These are phyloP conservation scores for Neospora caninum DNA, from an alignment of 169 alveolate genomes.

Conservation along the genomic window DNA sequence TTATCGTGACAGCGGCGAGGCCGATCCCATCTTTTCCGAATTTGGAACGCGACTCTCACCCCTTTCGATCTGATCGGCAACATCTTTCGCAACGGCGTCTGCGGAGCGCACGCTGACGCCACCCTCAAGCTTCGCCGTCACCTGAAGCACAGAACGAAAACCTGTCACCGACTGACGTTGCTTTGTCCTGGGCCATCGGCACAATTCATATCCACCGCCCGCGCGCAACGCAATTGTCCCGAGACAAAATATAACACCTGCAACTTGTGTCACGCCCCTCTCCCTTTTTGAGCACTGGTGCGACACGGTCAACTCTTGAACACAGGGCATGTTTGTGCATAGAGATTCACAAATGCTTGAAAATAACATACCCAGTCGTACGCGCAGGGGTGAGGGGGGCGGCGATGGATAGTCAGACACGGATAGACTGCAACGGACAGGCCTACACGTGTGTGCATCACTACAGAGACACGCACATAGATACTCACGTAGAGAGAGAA, in stretches of 20 bases:
- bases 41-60: conserved; percentile 27
- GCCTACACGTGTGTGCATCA: too few species aligned
- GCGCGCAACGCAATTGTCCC: neutral
- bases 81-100: conserved; percentile 41
- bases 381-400: too few species aligned
- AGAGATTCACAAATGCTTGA: neutral
- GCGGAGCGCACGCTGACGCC: conserved; percentile 33
- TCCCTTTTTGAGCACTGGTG: neutral
- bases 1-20: too few species aligned
- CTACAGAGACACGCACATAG: too few species aligned
- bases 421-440: neutral
- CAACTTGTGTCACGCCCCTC: neutral
- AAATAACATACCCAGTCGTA: too few species aligned
- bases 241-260: neutral
- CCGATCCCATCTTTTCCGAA: too few species aligned
- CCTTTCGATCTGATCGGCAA: conserved; percentile 44
- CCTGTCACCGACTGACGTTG: neutral
- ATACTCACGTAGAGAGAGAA: too few species aligned
- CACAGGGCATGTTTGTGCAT: neutral
- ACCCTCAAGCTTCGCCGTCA: conserved; percentile 55
- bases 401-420: too few species aligned
- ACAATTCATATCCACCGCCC: neutral
- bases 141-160: conserved; percentile 13
- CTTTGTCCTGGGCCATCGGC: neutral
- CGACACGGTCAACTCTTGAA: neutral